These are phyloP conservation scores for Daldinia vernicosa DNA, from an alignment of 495 filamentous ascomycete genomes.

Conservation along the genomic window DNA sequence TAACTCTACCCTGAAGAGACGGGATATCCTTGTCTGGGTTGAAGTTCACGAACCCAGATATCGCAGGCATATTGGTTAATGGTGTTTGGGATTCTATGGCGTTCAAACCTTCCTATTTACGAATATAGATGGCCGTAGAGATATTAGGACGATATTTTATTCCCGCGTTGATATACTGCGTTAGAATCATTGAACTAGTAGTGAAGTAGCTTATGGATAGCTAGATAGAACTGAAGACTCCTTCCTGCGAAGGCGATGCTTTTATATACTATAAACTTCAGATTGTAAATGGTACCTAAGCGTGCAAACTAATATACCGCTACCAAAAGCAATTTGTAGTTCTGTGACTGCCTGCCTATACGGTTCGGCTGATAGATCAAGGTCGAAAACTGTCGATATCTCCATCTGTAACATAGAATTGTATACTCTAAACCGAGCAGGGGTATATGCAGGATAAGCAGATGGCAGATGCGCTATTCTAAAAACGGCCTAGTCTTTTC, in stretches of 20 bases:
- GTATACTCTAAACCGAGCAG: not conserved
- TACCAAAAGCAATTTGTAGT: not conserved
- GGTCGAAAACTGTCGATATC: not conserved
- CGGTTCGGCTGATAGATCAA: not conserved
- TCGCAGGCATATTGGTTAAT: constrained; percentile 7
- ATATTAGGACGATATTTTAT: too few species aligned
- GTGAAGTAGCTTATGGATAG: not conserved
- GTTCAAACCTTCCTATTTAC: not conserved
- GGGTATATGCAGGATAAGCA: constrained; percentile 42
- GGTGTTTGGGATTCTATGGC: not conserved
- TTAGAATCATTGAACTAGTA: not conserved
- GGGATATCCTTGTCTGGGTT: constrained; percentile 66
- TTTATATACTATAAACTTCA: constrained; percentile 13
- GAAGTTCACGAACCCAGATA: constrained; percentile 47
- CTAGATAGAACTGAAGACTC: not conserved
- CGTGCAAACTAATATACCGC: too few species aligned
- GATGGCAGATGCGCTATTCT: constrained; percentile 31
- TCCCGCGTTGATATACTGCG: not conserved
- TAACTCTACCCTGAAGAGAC: constrained; percentile 64
- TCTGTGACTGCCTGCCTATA: not conserved
- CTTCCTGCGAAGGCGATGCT: not conserved
- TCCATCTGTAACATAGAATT: not conserved
- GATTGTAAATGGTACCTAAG: not conserved
- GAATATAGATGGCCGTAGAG: not conserved
- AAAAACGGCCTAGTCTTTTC: not conserved